Conservation (phyloP, 2,329 filamentous ascomycete genomes). For the Verticillium dahliae region DNA sequence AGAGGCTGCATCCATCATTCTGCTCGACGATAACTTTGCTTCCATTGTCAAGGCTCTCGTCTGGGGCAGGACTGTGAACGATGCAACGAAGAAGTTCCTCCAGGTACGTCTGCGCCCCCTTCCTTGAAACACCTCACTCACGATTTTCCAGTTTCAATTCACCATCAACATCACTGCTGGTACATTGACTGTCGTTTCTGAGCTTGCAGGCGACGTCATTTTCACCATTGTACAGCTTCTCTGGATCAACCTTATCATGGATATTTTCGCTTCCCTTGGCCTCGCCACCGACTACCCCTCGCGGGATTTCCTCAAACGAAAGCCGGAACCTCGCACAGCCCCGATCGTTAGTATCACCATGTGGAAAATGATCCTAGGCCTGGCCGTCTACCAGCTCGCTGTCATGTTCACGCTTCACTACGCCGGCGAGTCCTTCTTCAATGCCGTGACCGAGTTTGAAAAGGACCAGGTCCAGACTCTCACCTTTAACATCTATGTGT, state of each 20-base stretch:
- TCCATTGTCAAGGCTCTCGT: conserved; percentile 55
- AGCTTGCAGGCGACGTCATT: conserved; percentile 41
- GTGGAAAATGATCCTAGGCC: conserved; percentile 80
- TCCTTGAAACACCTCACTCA: background rate
- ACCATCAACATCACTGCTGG: conserved; percentile 58
- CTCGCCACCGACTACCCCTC: conserved; percentile 32
- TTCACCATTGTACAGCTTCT: conserved; percentile 52
- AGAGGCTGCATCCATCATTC: conserved; percentile 55
- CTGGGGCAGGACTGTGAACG: conserved; percentile 58
- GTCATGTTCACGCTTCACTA: conserved; percentile 55
- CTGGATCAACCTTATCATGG: conserved; percentile 58
- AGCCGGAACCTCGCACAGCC: conserved; percentile 20
- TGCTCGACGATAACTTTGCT: conserved; percentile 55
- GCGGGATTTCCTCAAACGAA: conserved; percentile 23
- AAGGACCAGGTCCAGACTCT: conserved; percentile 51
- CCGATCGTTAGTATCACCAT: conserved; percentile 58
- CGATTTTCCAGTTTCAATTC: conserved; percentile 39
- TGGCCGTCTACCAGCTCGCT: conserved; percentile 66
- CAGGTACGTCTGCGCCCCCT: conserved; percentile 28
- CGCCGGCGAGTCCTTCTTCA: conserved; percentile 44
- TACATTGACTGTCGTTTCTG: conserved; percentile 50
- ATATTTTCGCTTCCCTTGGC: conserved; percentile 50
- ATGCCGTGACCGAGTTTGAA: conserved; percentile 2
- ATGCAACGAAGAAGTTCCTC: conserved; percentile 57
- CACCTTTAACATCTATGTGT: conserved; percentile 81